Percentiles rank a stretch among this genome's conserved stretches.
Conservation (phyloP, 1,284 basidiomycete genomes). For the Cryptococcus hybrid region DNA sequence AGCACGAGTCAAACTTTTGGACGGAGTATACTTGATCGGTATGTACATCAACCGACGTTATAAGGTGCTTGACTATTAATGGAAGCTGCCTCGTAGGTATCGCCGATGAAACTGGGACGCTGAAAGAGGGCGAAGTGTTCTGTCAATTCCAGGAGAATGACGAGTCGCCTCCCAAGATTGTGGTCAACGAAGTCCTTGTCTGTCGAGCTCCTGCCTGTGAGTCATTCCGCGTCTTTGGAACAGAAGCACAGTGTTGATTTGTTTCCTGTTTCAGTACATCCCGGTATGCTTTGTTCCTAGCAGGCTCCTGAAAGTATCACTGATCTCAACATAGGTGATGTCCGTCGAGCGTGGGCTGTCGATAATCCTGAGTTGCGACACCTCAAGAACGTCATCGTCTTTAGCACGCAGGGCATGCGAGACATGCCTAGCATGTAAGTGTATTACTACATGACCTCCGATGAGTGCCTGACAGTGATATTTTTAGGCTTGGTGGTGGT, state of each 20-base stretch:
- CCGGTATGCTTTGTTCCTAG: not conserved
- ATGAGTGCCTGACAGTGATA: conserved; percentile 6
- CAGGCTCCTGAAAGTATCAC: no score
- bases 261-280: conserved; percentile 10
- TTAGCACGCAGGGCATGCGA: conserved; percentile 40
- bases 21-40: conserved; percentile 42
- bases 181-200: conserved; percentile 39
- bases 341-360: conserved; percentile 41
- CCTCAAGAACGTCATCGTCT: conserved; percentile 49
- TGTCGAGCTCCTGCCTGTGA: conserved; percentile 47
- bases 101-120: conserved; percentile 40
- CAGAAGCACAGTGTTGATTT: not conserved
- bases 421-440: conserved; percentile 48
- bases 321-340: conserved; percentile 17
- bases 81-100: conserved; percentile 26
- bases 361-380: conserved; percentile 41
- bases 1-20: conserved; percentile 37
- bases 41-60: conserved; percentile 19
- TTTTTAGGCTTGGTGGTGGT: conserved; percentile 46
- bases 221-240: not conserved
- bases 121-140: conserved; percentile 46
- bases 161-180: conserved; percentile 22
- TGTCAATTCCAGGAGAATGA: conserved; percentile 45
- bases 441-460: not conserved
- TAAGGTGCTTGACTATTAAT: not conserved